phyloP scores from a whole-genome alignment of 257 asterid species.

The Cordia subcordata region DNA sequence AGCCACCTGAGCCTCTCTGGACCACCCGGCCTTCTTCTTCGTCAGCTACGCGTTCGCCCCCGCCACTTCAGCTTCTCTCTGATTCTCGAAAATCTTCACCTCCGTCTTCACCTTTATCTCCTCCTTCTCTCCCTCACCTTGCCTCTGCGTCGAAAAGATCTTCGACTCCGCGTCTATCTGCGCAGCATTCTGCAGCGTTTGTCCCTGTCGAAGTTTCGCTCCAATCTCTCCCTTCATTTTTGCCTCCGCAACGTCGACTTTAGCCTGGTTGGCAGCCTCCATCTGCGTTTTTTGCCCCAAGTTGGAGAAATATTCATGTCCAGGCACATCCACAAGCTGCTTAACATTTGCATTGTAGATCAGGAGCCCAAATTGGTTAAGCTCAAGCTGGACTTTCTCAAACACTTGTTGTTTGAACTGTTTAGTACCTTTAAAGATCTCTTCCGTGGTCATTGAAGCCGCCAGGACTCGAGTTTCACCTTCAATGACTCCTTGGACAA shows the following conservation, averaged over 20 bases:
- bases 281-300: neutral
- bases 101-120: neutral
- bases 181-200: neutral
- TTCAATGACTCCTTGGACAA: neutral
- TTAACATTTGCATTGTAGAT: constrained; percentile 1
- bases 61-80: neutral
- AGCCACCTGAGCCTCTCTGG: neutral
- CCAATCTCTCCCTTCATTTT: neutral
- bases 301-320: neutral
- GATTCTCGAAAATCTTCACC: neutral
- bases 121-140: neutral
- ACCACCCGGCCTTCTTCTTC: neutral
- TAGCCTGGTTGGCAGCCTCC: neutral
- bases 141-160: neutral
- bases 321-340: constrained; percentile 1
- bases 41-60: neutral
- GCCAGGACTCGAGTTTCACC: neutral
- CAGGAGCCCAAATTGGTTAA: neutral
- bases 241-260: neutral
- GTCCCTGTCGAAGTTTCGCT: neutral
- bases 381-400: neutral
- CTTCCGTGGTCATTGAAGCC: neutral
- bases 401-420: neutral
- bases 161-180: neutral
- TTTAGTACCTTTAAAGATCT: constrained; percentile 1